Evolutionary conservation across 2,329 filamentous ascomycete genomes (phyloP).

Genomic region (Aspergillus pseudoterreus): DNA sequence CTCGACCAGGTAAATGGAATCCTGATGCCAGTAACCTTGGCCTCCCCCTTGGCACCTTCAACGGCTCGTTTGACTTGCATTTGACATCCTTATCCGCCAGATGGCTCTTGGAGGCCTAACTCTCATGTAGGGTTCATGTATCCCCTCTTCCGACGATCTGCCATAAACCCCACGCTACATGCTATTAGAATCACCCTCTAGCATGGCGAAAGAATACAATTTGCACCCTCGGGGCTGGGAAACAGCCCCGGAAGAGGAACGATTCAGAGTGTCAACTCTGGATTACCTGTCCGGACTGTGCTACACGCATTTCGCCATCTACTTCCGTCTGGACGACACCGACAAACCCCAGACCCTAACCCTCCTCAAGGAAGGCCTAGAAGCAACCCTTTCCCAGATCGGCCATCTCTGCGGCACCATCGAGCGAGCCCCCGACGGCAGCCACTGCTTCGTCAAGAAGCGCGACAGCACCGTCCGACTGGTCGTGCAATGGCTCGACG

Average conservation of each 20-base stretch:
- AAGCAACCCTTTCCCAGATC: conserved; percentile 35
- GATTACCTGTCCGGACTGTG: conserved; percentile 30
- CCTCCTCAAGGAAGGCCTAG: conserved; percentile 34
- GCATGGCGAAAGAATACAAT: conserved; percentile 15
- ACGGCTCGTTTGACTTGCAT: no score
- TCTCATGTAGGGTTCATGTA: no score
- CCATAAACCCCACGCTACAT: no score
- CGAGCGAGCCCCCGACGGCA: conserved; percentile 34
- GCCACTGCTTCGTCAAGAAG: conserved; percentile 36
- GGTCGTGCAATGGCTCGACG: conserved; percentile 37
- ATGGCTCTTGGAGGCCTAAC: no score
- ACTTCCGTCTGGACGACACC: conserved; percentile 35
- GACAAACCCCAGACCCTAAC: conserved; percentile 24
- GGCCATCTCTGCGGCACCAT: conserved; percentile 40
- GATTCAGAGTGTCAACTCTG: conserved; percentile 36
- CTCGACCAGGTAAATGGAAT: no score
- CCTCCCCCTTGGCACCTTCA: no score
- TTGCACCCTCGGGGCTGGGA: conserved; percentile 37
- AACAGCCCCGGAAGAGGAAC: conserved; percentile 34
- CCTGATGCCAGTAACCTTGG: no score
- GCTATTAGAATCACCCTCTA: neutral
- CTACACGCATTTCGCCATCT: conserved; percentile 41
- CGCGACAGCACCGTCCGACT: conserved; percentile 33
- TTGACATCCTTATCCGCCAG: no score
- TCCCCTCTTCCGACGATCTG: no score